phyloP scores from a whole-genome alignment of 176 grass and related monocot species.

The Themeda triandra region DNA sequence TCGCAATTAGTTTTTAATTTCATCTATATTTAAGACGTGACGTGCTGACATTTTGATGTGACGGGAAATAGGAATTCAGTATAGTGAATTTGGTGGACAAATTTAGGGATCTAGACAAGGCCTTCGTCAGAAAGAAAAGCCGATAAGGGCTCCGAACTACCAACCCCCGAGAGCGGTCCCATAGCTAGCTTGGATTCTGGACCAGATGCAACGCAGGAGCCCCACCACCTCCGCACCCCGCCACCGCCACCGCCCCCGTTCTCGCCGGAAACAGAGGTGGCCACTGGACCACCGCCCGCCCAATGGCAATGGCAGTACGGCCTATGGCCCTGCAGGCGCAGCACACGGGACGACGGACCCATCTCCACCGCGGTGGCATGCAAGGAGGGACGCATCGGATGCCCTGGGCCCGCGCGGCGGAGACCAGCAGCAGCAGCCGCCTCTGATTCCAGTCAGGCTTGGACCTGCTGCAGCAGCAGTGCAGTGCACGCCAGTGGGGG shows the following conservation, averaged over 20 bases:
- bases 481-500: neutral
- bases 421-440: neutral
- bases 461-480: neutral
- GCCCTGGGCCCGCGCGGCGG: neutral
- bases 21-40: too few species aligned
- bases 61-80: too few species aligned
- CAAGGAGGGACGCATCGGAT: neutral
- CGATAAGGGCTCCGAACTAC: neutral
- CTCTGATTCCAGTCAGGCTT: neutral
- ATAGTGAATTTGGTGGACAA: too few species aligned
- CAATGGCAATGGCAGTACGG: neutral
- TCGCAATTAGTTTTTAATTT: too few species aligned
- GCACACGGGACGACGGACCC: neutral
- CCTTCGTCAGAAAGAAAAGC: neutral
- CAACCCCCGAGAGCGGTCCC: neutral
- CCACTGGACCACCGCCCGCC: neutral
- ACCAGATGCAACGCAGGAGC: neutral
- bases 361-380: neutral
- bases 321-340: neutral
- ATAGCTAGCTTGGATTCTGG: neutral
- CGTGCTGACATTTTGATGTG: too few species aligned
- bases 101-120: too few species aligned
- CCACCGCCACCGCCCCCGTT: neutral
- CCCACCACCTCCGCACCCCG: too few species aligned
- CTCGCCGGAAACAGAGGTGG: neutral